Conservation (phyloP, 2,329 filamentous ascomycete genomes). For the Capronia epimyces region DNA sequence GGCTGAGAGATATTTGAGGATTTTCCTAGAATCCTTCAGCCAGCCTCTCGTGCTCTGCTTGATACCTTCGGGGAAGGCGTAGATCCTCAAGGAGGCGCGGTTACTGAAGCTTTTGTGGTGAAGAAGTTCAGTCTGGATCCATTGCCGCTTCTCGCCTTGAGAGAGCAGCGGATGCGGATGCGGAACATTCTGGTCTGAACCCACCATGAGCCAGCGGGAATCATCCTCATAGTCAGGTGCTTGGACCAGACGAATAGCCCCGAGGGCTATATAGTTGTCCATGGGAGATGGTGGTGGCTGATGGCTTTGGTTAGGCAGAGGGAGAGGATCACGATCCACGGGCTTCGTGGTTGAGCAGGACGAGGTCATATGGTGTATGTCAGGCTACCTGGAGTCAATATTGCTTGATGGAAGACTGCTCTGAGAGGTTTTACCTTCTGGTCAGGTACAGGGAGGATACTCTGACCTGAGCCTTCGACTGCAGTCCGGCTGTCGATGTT, state of each 20-base stretch:
- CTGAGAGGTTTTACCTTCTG: not conserved
- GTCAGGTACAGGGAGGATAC: not conserved
- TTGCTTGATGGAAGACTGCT: not conserved
- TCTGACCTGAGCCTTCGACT: not conserved
- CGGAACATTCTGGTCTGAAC: constrained; percentile 12
- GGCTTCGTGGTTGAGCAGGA: not conserved
- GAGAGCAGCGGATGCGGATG: constrained; percentile 9
- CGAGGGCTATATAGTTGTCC: constrained; percentile 26
- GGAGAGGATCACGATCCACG: not conserved
- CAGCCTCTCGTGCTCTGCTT: constrained; percentile 35
- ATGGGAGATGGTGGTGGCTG: not conserved
- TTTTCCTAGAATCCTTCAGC: constrained; percentile 33
- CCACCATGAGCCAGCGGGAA: constrained; percentile 19
- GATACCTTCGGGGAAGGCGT: constrained; percentile 40
- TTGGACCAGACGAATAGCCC: constrained; percentile 23
- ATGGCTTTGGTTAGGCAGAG: not conserved
- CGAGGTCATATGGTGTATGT: not conserved
- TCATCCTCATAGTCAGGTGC: not conserved
- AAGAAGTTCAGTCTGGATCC: constrained; percentile 33
- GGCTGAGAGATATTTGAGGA: constrained; percentile 38
- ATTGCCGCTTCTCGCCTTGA: constrained; percentile 33
- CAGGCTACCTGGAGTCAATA: not conserved
- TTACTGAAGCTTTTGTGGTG: constrained; percentile 17
- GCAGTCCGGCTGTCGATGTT: constrained; percentile 8
- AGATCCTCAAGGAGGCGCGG: constrained; percentile 34